These are phyloP conservation scores for Cystobasidiaceae sp. DNA, from an alignment of 1,284 basidiomycete species.

Conservation along the genomic window DNA sequence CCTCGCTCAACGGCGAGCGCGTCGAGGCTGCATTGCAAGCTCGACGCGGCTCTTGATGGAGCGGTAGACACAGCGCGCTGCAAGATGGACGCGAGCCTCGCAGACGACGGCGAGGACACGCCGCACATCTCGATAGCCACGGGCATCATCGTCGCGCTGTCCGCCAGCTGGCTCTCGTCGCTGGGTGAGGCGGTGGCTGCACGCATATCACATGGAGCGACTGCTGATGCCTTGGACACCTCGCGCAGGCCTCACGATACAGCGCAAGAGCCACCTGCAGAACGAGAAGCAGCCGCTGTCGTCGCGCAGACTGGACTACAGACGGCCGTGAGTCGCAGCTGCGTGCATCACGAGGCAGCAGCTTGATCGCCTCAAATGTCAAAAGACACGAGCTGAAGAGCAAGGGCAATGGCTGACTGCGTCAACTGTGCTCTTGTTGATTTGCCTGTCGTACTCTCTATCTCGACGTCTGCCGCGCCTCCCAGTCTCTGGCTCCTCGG, in stretches of 20 bases:
- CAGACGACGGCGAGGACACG: too few species aligned
- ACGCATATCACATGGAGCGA: not conserved
- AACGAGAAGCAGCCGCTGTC: constrained; percentile 68
- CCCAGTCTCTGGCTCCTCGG: constrained; percentile 74
- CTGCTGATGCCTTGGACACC: not conserved
- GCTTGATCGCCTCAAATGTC: not conserved
- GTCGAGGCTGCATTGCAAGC: too few species aligned
- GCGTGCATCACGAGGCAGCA: not conserved
- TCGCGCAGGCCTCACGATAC: constrained; percentile 69
- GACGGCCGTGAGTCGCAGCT: constrained; percentile 62
- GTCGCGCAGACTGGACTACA: constrained; percentile 63
- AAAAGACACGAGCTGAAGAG: too few species aligned
- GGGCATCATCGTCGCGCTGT: constrained; percentile 64
- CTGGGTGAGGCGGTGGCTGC: constrained; percentile 53
- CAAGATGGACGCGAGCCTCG: too few species aligned
- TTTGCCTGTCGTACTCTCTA: too few species aligned
- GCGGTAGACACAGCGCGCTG: too few species aligned
- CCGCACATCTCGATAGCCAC: constrained; percentile 24
- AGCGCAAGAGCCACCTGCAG: constrained; percentile 87
- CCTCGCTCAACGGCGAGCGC: too few species aligned
- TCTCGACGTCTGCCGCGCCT: too few species aligned
- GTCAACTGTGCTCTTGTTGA: constrained; percentile 21
- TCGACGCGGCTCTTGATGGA: too few species aligned
- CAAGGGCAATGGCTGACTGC: too few species aligned
- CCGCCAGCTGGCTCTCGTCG: constrained; percentile 84